phyloP scores from a whole-genome alignment of 768 basidiomycete genomes.

The Rubroboletus pulcherrimus region DNA sequence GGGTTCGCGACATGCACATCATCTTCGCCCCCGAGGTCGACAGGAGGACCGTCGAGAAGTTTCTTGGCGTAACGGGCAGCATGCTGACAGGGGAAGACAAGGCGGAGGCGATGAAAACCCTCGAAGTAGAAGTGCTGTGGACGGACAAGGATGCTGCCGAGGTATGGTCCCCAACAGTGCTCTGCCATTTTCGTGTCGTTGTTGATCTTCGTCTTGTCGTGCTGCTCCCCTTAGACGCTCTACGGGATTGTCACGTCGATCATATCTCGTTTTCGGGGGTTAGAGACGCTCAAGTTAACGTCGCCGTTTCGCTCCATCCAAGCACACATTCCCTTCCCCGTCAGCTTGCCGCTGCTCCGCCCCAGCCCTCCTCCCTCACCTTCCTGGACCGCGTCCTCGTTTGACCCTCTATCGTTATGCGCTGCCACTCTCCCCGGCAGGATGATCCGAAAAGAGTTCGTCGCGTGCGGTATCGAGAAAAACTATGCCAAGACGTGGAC shows the following conservation, averaged over 20 bases:
- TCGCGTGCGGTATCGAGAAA: conserved; percentile 25
- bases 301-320: conserved; percentile 30
- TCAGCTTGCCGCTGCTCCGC: not conserved
- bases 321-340: conserved; percentile 11
- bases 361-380: conserved; percentile 8
- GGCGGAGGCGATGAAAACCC: conserved; percentile 12
- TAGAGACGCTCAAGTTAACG: conserved; percentile 28
- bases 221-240: conserved; percentile 15
- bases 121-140: conserved; percentile 30
- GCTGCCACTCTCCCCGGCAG: not conserved
- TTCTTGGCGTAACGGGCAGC: conserved; percentile 24
- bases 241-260: conserved; percentile 29
- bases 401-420: not conserved
- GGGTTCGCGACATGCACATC: conserved; percentile 29
- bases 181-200: not conserved
- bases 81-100: conserved; percentile 17
- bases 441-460: conserved; percentile 23
- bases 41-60: conserved; percentile 32
- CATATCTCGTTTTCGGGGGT: conserved; percentile 30
- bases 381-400: not conserved
- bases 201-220: not conserved
- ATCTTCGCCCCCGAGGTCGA: conserved; percentile 31
- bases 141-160: conserved; percentile 27
- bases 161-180: conserved; percentile 6
- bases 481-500: conserved; percentile 30